These are phyloP conservation scores for Paramecium pentaurelia DNA, from an alignment of 73 alveolate species.

Conservation along the genomic window DNA sequence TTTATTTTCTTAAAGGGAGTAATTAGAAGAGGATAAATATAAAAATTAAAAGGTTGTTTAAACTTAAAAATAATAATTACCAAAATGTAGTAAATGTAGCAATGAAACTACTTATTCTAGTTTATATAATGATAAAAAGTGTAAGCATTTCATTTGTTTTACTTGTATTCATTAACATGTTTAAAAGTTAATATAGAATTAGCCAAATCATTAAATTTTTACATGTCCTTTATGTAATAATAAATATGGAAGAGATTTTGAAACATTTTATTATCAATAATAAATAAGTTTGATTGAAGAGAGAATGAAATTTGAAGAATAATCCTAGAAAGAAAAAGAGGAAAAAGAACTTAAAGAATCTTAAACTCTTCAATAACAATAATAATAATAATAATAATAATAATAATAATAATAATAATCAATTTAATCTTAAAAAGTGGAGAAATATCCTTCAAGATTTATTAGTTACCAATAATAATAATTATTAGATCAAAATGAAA, in stretches of 20 bases:
- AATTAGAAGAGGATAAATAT: neutral
- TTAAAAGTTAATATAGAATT: neutral
- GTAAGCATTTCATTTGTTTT: neutral
- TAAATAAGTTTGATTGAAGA: neutral
- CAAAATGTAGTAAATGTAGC: neutral
- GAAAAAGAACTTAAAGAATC: neutral
- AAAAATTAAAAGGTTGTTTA: neutral
- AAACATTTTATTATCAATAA: neutral
- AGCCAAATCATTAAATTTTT: neutral
- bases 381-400: no score
- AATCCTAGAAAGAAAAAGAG: neutral
- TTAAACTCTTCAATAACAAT: neutral
- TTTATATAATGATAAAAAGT: neutral
- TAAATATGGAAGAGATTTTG: neutral
- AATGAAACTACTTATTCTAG: neutral
- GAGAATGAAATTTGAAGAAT: neutral
- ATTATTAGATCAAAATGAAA: neutral
- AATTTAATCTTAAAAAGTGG: neutral
- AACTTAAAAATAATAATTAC: neutral
- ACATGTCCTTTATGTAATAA: neutral
- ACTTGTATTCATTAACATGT: neutral
- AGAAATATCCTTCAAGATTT: neutral
- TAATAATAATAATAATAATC: neutral
- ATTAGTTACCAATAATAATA: neutral
- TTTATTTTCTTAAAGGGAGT: neutral